Base-by-base conservation (phyloP, 257 asterid genomes). In the Vinca minor region DNA sequence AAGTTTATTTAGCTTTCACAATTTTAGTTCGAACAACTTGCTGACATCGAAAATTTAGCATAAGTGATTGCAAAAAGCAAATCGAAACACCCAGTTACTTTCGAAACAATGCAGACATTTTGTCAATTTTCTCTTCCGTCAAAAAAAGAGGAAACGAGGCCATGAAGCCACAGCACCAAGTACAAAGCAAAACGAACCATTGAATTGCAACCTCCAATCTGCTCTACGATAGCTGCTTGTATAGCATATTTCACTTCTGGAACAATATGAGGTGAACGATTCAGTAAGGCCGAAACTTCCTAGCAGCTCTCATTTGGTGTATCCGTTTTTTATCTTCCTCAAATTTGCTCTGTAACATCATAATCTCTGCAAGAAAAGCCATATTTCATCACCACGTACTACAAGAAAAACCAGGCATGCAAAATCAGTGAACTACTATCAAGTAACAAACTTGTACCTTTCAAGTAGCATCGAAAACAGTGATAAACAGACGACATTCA, bases 321-420 rank as follows among this genome's bases (percentile, higher is more conserved):
- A 89, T 89, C 67, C 95, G 83, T 77, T 85, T 87, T 66, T 89
- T 92, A 49, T 92, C 98, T 81, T 89, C 94, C 80, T 92, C 94
- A 29, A 92, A 92, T 79, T 89, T 87, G 88, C 88, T 85, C 71
- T 87, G 94, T 71, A 89, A 82, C 87, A 78, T 79, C 94, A 85
- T 78, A 69, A 89, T 76, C 83, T 89, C 96, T 92, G 94, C 83
- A 82, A 25, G 35, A 65, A 52, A 25, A 32, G 68, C 62, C 9
- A 6, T 13, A 45, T 17, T 2, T n/a, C n/a, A 18, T 9, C 12
- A n/a, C 34, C 36, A 13, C 4, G 12, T n/a, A 17, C 3, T 31
- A 68, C 15, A 34, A 9, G n/a, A 35, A 14, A 10, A 14, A 1
- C 56, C 26, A 39, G n/a, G 11, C 23, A 46, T 1, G 44, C 23